These are phyloP conservation scores for Atalantia buxifolia DNA, from an alignment of 345 rosid species.

Conservation along the genomic window DNA sequence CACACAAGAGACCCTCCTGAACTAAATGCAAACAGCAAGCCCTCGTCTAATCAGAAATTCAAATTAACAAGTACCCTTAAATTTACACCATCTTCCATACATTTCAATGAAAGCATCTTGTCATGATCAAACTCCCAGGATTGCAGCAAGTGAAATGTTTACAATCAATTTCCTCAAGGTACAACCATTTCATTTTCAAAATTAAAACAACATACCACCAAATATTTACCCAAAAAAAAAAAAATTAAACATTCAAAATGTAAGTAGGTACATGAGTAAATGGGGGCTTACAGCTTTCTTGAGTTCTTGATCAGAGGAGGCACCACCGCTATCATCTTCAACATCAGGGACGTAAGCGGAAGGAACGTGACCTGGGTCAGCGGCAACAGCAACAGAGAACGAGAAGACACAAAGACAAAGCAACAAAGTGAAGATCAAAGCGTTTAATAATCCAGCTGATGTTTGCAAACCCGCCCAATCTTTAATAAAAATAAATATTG, in stretches of 20 bases:
- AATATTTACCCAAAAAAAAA: neutral
- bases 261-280: neutral
- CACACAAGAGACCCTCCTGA: neutral
- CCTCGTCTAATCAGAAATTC: neutral
- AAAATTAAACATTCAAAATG: no score
- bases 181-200: neutral
- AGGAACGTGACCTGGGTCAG: conserved; percentile 64
- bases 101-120: neutral
- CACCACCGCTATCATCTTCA: conserved; percentile 29
- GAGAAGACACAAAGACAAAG: conserved; percentile 47
- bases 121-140: neutral
- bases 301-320: conserved; percentile 24
- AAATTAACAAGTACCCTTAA: neutral
- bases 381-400: conserved; percentile 37
- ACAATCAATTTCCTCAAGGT: neutral
- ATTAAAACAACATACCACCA: neutral
- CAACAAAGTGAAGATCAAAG: conserved; percentile 41
- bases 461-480: conserved; percentile 58
- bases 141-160: neutral
- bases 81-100: neutral
- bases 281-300: conserved; percentile 26
- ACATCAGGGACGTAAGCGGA: conserved; percentile 58
- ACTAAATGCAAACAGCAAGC: neutral
- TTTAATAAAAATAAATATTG: conserved; percentile 50
- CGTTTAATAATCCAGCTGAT: conserved; percentile 49